Percentiles rank a stretch among this genome's conserved stretches.
Conservation (phyloP, 2,329 filamentous ascomycete genomes). For the Neospermospora avenae region DNA sequence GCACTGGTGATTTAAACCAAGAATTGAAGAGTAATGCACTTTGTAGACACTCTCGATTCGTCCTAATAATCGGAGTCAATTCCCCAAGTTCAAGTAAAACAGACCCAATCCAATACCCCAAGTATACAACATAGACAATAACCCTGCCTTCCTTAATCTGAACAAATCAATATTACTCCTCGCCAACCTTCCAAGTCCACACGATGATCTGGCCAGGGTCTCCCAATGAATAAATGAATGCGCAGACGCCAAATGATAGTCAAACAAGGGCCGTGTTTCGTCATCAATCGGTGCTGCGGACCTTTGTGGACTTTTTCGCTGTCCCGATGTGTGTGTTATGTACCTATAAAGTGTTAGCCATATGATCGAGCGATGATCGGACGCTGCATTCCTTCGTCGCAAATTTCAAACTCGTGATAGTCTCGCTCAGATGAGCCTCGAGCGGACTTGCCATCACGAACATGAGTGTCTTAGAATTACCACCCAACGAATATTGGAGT, state of each 20-base stretch:
- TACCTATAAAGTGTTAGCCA: slow-evolving; percentile 46
- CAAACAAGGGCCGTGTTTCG: slow-evolving; percentile 7
- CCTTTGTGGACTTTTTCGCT: slow-evolving; percentile 70
- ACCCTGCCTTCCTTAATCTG: slow-evolving; percentile 10
- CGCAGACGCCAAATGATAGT: slow-evolving; percentile 19
- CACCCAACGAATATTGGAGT: slow-evolving; percentile 89
- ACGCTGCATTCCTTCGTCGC: slow-evolving; percentile 73
- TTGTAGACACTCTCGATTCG: background rate
- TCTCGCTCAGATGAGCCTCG: slow-evolving; percentile 87
- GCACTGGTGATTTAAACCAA: too few relatives aligned
- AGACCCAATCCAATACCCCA: slow-evolving; percentile 10
- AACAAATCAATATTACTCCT: slow-evolving; percentile 15
- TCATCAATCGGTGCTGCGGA: slow-evolving; percentile 33
- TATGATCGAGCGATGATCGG: slow-evolving; percentile 12
- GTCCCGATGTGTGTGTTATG: slow-evolving; percentile 91
- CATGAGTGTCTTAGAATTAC: slow-evolving; percentile 97
- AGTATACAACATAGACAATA: slow-evolving; percentile 15
- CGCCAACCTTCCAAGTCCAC: background rate
- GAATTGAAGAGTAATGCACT: background rate
- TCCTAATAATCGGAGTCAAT: background rate
- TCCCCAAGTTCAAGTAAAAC: background rate
- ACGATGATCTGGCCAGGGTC: background rate
- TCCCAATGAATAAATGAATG: background rate
- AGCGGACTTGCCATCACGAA: slow-evolving; percentile 97
- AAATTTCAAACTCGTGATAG: slow-evolving; percentile 90